Base-by-base conservation (phyloP, 2,329 filamentous ascomycete species). In the Fonsecaea pedrosoi region DNA sequence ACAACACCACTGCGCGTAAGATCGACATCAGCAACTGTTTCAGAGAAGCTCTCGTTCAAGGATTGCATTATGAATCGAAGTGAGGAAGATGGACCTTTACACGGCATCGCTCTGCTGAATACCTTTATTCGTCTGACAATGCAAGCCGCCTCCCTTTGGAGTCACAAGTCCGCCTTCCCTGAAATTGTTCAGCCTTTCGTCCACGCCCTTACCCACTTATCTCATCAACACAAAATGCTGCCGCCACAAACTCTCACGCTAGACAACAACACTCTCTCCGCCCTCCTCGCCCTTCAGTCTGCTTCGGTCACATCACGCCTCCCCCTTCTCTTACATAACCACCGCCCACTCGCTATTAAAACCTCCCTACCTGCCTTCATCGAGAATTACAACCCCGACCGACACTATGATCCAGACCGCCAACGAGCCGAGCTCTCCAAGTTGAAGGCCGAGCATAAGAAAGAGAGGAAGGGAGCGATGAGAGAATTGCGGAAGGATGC, bases 321-420 rank as follows among this genome's bases (percentile, higher is more conserved):
- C 8, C 92, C 93, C 1, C 87, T 98, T 35, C 87, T 92, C 74
- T 87, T 99, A 2, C 95, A 99, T 81, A 86, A 95, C 79, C 95
- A 99, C 83, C 86, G 86, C 0, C 92, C 94, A 0, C 85, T 96
- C 2, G 90, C 95, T 25, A 96, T 98, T 82, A 94, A 94, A 78
- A 89, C 88, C 7, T 89, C 87, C 66, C 88, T 97, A 55, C 95
- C 95, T 79, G 97, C 96, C 79, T 99, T 98, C 81, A 95, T 98
- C 81, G 94, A 97, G 77, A 86, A 87, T 65, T 99, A 93, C 86
- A 95, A 96, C 78, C 95, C 95, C 2, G 88, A 91, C 82, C 94
- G 93, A 82, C 95, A 98, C 85, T 98, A 99, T 86, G 96, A 99
- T 77, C 93, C 93, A 0, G 91, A 99, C 80, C 90, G 89, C 72